These are phyloP conservation scores for Capniomyces stellatus DNA, from an alignment of 371 early-diverging fungal genomes.

Conservation along the genomic window DNA sequence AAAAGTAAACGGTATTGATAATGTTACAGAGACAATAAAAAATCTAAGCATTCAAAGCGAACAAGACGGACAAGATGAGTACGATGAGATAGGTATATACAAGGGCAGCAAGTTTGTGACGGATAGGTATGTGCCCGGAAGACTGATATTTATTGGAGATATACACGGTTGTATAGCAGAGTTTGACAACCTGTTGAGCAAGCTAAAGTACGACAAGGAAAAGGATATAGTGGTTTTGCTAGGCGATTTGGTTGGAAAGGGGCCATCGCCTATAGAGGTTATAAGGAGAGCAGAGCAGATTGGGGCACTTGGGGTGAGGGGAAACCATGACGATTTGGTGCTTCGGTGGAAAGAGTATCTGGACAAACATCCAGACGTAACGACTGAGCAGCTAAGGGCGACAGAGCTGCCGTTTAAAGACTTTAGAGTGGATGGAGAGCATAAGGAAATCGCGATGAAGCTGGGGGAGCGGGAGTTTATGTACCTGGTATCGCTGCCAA, in stretches of 20 bases:
- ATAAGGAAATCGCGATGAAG: constrained; percentile 21
- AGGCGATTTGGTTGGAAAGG: constrained; percentile 51
- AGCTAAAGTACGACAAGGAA: constrained; percentile 23
- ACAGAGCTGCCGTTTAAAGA: constrained; percentile 7
- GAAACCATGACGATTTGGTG: constrained; percentile 61
- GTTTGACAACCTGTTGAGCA: constrained; percentile 27
- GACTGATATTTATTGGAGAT: constrained; percentile 49
- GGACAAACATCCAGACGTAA: constrained; percentile 10
- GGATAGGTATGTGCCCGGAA: constrained; percentile 4
- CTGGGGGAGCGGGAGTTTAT: constrained; percentile 33
- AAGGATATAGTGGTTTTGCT: constrained; percentile 40
- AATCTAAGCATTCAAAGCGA: neutral
- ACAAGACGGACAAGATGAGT: neutral
- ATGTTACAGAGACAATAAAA: neutral
- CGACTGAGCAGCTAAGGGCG: constrained; percentile 2
- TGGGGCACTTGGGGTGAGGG: constrained; percentile 41
- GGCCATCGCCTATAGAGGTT: constrained; percentile 44
- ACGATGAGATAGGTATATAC: neutral
- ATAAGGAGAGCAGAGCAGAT: constrained; percentile 31
- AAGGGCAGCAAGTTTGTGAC: neutral
- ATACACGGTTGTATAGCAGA: constrained; percentile 44
- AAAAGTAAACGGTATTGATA: neutral
- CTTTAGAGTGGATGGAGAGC: constrained; percentile 8
- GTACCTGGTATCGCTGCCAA: constrained; percentile 36
- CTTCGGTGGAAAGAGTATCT: constrained; percentile 38